These are phyloP conservation scores for Marchantia polymorpha DNA, from an alignment of 225 moss, liverwort and hornwort genomes.

Conservation along the genomic window DNA sequence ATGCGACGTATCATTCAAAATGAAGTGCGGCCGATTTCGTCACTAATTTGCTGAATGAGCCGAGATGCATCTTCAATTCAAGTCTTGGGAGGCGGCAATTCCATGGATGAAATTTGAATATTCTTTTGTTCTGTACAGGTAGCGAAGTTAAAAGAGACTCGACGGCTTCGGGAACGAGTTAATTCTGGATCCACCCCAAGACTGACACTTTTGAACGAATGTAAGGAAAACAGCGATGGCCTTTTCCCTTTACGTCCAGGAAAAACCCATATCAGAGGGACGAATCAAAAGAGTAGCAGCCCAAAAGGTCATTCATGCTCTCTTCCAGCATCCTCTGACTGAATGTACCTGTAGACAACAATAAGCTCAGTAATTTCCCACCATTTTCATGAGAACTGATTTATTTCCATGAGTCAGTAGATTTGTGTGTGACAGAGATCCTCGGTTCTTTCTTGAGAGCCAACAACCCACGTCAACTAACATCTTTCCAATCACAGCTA, in stretches of 20 bases:
- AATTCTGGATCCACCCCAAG: constrained; percentile 11
- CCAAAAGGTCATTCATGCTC: constrained; percentile 26
- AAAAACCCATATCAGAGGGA: constrained; percentile 37
- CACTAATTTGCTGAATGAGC: background rate
- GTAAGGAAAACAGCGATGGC: constrained; percentile 41
- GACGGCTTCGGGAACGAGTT: background rate
- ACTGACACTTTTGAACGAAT: background rate
- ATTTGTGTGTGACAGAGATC: too few relatives aligned
- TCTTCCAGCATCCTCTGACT: background rate
- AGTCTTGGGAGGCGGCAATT: background rate
- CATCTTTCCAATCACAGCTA: background rate
- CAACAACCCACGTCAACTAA: too few relatives aligned
- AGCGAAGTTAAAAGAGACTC: background rate
- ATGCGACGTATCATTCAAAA: background rate
- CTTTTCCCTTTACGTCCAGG: constrained; percentile 41
- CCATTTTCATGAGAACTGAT: background rate
- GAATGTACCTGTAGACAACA: background rate
- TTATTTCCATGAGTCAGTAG: background rate
- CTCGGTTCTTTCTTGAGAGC: too few relatives aligned
- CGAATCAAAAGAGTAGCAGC: constrained; percentile 33
- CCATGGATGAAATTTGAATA: too few relatives aligned
- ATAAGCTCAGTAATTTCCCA: background rate
- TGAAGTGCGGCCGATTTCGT: background rate
- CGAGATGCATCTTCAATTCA: background rate
- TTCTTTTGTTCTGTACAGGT: background rate